A percentile compares a stretch with the other conserved stretches of the same genome.
Evolutionary conservation across 768 basidiomycete species (phyloP).

Genomic region (Mycena sanguinolenta): DNA sequence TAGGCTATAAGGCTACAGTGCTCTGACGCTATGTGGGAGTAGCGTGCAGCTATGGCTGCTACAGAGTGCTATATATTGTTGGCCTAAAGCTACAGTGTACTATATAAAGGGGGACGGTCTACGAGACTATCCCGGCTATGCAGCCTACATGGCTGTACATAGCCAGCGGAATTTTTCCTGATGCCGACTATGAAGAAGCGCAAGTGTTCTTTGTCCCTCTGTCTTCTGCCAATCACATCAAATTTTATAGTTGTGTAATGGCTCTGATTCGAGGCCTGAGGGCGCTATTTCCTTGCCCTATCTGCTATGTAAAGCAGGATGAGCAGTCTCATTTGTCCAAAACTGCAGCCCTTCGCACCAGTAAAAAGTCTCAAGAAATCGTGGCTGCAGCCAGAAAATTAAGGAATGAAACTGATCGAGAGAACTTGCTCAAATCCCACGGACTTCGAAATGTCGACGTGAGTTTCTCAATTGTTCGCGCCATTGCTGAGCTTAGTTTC

Average conservation of each 20-base stretch:
- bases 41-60: no score
- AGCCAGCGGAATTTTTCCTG: no score
- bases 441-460: conserved; percentile 43
- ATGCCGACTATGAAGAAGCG: conserved; percentile 62
- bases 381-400: conserved; percentile 28
- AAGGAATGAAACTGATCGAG: conserved; percentile 13
- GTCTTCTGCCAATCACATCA: neutral
- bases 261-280: conserved; percentile 47
- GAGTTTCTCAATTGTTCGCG: conserved; percentile 23
- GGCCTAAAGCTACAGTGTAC: no score
- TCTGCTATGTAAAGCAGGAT: conserved; percentile 50
- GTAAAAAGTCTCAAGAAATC: conserved; percentile 31
- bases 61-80: no score
- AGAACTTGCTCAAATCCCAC: conserved; percentile 39
- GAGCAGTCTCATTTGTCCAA: conserved; percentile 40
- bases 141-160: no score
- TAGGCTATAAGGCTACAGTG: no score
- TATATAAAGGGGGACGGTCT: no score
- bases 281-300: conserved; percentile 51
- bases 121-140: no score
- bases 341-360: conserved; percentile 24
- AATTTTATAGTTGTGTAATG: conserved; percentile 52
- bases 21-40: no score
- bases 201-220: conserved; percentile 39
- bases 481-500: neutral